Evolutionary conservation across 495 filamentous ascomycete genomes (phyloP).

Genomic region (Aspergillus taichungensis): DNA sequence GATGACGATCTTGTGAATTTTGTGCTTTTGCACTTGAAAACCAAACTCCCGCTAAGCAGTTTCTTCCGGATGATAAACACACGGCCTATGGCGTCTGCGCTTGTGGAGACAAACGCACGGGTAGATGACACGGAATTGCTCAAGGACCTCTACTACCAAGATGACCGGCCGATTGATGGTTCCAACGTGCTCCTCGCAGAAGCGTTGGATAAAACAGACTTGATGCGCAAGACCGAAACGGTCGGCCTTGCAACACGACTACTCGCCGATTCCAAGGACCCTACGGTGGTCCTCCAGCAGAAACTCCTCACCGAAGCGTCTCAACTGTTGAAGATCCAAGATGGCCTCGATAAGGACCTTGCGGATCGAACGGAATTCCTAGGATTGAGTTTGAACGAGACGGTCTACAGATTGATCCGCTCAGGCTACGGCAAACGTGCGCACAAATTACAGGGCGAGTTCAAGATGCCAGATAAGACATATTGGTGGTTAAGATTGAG

Average conservation of each 20-base stretch:
- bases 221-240: constrained; percentile 64
- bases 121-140: constrained; percentile 72
- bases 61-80: constrained; percentile 91
- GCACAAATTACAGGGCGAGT: constrained; percentile 79
- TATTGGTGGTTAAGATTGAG: constrained; percentile 87
- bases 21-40: constrained; percentile 81
- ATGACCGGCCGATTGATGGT: constrained; percentile 85
- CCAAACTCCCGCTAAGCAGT: constrained; percentile 77
- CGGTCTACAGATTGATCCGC: constrained; percentile 71
- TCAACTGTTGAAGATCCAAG: constrained; percentile 73
- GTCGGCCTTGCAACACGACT: constrained; percentile 75
- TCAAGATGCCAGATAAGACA: constrained; percentile 84
- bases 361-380: constrained; percentile 55
- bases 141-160: constrained; percentile 96
- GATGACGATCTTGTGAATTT: constrained; percentile 88
- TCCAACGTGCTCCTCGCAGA: constrained; percentile 79
- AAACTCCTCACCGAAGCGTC: constrained; percentile 67
- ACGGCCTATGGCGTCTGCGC: constrained; percentile 76
- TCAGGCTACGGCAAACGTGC: constrained; percentile 70
- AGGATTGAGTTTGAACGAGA: constrained; percentile 82
- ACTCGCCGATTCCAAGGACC: constrained; percentile 74
- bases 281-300: constrained; percentile 55
- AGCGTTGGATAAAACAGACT: constrained; percentile 57
- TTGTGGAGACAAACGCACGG: constrained; percentile 76
- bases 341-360: constrained; percentile 74